A percentile compares a stretch with the other conserved stretches of the same genome.
Evolutionary conservation across 2,329 filamentous ascomycete species (phyloP).

Genomic region (Immersiporthe knoxdaviesiana): DNA sequence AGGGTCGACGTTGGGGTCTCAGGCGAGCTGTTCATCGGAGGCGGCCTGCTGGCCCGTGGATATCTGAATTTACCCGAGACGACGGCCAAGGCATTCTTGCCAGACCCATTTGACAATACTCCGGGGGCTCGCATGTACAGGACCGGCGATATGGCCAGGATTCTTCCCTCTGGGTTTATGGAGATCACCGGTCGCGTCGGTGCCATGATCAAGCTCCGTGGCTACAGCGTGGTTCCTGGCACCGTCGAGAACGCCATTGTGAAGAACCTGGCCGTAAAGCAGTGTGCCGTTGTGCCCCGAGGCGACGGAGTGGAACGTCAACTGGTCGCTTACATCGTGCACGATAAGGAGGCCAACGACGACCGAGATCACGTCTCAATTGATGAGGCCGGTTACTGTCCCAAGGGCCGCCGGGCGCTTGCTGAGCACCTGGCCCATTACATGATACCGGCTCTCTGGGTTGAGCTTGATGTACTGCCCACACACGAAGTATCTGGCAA

Average conservation of each 20-base stretch:
- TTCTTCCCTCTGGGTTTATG: constrained; percentile 68
- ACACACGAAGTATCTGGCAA: constrained; percentile 82
- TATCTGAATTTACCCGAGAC: constrained; percentile 82
- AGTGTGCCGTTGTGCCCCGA: constrained; percentile 71
- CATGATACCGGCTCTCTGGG: constrained; percentile 81
- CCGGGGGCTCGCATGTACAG: constrained; percentile 72
- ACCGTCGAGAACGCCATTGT: constrained; percentile 76
- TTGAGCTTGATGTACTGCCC: constrained; percentile 70
- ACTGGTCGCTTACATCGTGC: constrained; percentile 76
- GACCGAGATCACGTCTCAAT: constrained; percentile 58
- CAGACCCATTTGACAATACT: constrained; percentile 64
- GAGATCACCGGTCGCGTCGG: constrained; percentile 78
- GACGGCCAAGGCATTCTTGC: constrained; percentile 71
- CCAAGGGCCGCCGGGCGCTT: constrained; percentile 67
- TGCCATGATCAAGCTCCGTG: constrained; percentile 80
- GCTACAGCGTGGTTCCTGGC: constrained; percentile 76
- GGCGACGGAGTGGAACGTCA: constrained; percentile 77
- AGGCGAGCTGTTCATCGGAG: constrained; percentile 78
- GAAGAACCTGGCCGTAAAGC: constrained; percentile 67
- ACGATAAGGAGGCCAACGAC: constrained; percentile 55
- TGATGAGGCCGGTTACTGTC: constrained; percentile 72
- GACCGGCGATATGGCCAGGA: constrained; percentile 71
- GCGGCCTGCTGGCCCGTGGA: constrained; percentile 71
- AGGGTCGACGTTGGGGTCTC: constrained; percentile 63
- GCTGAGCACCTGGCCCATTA: constrained; percentile 74